phyloP scores from a whole-genome alignment of 164 flowering plant genomes.

The Aristolochia contorta region DNA sequence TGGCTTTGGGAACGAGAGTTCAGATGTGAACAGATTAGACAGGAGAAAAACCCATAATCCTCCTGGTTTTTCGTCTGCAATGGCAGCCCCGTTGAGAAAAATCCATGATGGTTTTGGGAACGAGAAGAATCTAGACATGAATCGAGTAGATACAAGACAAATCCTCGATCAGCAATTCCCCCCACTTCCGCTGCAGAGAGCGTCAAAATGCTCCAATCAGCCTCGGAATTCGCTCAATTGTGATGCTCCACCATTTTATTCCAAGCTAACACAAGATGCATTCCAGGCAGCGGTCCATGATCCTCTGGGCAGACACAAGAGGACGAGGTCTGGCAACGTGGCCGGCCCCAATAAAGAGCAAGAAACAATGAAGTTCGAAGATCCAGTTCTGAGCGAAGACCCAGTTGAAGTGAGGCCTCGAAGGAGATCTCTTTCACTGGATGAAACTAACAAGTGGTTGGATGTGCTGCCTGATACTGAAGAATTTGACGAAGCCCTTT shows the following conservation, averaged over 20 bases:
- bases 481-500: conserved; percentile 81
- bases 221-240: conserved; percentile 41
- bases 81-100: conserved; percentile 6
- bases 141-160: conserved; percentile 9
- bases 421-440: conserved; percentile 30
- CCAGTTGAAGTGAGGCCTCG: conserved; percentile 39
- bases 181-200: conserved; percentile 1
- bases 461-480: conserved; percentile 54
- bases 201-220: background rate
- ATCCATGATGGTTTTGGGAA: conserved; percentile 36
- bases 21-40: conserved; percentile 17
- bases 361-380: background rate
- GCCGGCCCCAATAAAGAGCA: conserved; percentile 11
- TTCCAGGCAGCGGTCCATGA: conserved; percentile 24
- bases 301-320: conserved; percentile 36
- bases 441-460: conserved; percentile 24
- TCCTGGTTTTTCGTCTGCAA: background rate
- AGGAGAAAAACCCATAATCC: conserved; percentile 1
- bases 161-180: background rate
- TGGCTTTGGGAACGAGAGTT: conserved; percentile 60
- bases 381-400: background rate
- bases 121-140: conserved; percentile 38
- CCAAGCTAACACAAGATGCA: conserved; percentile 24
- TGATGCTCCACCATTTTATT: conserved; percentile 68
- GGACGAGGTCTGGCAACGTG: conserved; percentile 57